Base-by-base conservation (phyloP, 2,329 filamentous ascomycete species). In the Claviceps cyperi region DNA sequence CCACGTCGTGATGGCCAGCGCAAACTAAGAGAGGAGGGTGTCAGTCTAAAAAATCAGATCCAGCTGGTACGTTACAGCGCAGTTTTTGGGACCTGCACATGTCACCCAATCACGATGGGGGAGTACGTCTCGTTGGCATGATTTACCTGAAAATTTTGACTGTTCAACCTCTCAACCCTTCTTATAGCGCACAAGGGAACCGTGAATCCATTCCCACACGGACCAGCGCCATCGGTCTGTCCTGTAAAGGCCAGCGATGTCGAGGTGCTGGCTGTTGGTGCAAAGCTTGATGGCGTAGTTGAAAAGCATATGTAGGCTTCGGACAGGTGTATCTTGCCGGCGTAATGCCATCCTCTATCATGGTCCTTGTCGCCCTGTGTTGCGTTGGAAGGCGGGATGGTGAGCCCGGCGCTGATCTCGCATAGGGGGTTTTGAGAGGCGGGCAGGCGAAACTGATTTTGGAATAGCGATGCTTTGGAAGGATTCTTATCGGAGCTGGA, bases 221-320 rank as follows among this genome's bases (percentile, higher is more conserved):
- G 91, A 0, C 92, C 92, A 21, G 86, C 87, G 52, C 92, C 89
- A 62, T 95, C 85, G 28, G 91, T 96, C 65, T 94, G 87, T 15
- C 90, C 92, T 4, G 88, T 94, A 68, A 94, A 97, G 51, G 81
- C 80, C 45, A 84, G 87, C 19, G 89, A 90, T 0, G 84, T 83
- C 54, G 80, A 83, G 19, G 84, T 80, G 64, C 82, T 94, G 15
- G 91, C 84, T 0, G 84, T 83, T 55, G 81, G 82, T 41, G 86
- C 67, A 67, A 96, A 96, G 69, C 88, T 94, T 9, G 88, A 86
- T 15, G 87, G 83, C 48, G 92, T 87, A 7, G 92, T 96, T 0
- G 90, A 96, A 72, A 98, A 98, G 74, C 90, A 97, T 59, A 98
- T 81, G 68, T 86, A 98, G 58, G 86, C 80, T 69, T 98, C 91